Conservation (phyloP, 192 early-diverging fungal genomes). For the Umbelopsis isabellina region DNA sequence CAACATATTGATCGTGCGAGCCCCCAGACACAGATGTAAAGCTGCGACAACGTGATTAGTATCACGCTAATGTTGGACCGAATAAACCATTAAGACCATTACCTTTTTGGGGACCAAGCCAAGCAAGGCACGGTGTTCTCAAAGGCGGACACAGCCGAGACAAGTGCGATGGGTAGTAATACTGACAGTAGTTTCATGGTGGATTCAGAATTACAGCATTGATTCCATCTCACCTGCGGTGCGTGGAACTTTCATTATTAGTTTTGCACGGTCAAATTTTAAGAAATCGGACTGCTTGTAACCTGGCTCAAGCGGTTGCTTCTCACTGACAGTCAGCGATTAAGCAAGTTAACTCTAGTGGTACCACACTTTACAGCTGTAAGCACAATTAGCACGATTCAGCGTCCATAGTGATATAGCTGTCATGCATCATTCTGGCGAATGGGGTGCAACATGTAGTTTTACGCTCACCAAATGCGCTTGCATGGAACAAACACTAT, state of each 20-base stretch:
- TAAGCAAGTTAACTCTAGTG: too few species aligned
- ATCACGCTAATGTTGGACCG: background rate
- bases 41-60: conserved; percentile 10
- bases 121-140: conserved; percentile 42
- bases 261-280: conserved; percentile 14
- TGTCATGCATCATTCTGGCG: background rate
- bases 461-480: too few species aligned
- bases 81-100: conserved; percentile 5
- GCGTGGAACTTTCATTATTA: too few species aligned
- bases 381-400: background rate
- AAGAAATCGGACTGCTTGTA: background rate
- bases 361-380: too few species aligned
- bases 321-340: background rate
- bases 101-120: conserved; percentile 45
- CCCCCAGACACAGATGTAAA: conserved; percentile 9
- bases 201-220: background rate
- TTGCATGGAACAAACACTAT: too few species aligned
- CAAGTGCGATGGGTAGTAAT: conserved; percentile 25
- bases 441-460: too few species aligned
- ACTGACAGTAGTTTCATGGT: conserved; percentile 4
- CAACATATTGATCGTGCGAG: conserved; percentile 30
- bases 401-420: background rate
- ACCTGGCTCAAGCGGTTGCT: background rate
- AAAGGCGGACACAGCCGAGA: conserved; percentile 38
- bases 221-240: too few species aligned